Conservation (phyloP, 306 rosid genomes). For the Prunus padus region DNA sequence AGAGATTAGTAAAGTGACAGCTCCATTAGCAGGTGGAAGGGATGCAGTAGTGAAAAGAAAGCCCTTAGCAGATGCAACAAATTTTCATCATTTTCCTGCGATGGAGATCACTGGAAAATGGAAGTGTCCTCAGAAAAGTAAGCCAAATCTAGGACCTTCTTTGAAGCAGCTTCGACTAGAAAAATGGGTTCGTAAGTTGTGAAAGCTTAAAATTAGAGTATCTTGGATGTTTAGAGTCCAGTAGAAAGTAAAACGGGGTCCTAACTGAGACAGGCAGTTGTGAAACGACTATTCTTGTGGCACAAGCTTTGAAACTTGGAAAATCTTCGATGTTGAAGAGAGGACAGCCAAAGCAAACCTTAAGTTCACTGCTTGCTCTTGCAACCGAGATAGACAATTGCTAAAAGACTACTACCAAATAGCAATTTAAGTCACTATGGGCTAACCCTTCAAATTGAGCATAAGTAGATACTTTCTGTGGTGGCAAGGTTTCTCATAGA, state of each 20-base stretch:
- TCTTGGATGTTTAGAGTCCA: not conserved
- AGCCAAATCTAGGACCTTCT: conserved; percentile 66
- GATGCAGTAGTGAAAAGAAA: conserved; percentile 37
- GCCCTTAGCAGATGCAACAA: conserved; percentile 66
- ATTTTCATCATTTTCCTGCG: conserved; percentile 36
- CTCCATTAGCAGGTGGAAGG: conserved; percentile 24
- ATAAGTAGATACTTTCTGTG: no score
- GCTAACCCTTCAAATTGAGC: no score
- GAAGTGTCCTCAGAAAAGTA: conserved; percentile 78
- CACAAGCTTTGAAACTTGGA: no score
- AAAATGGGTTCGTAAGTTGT: conserved; percentile 59
- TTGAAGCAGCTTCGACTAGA: conserved; percentile 92
- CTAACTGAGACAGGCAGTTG: not conserved
- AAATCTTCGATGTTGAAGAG: no score
- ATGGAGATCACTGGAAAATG: conserved; percentile 67
- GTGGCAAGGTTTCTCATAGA: no score
- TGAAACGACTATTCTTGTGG: not conserved
- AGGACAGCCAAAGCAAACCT: no score
- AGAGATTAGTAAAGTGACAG: conserved; percentile 18
- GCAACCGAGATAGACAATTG: no score
- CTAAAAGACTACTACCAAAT: no score
- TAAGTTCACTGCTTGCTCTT: no score
- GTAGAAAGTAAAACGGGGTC: not conserved
- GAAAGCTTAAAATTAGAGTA: conserved; percentile 11
- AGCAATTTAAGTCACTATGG: no score